Evolutionary conservation across 2,329 filamentous ascomycete genomes (phyloP).

Genomic region (Paracoccidioides brasiliensis): DNA sequence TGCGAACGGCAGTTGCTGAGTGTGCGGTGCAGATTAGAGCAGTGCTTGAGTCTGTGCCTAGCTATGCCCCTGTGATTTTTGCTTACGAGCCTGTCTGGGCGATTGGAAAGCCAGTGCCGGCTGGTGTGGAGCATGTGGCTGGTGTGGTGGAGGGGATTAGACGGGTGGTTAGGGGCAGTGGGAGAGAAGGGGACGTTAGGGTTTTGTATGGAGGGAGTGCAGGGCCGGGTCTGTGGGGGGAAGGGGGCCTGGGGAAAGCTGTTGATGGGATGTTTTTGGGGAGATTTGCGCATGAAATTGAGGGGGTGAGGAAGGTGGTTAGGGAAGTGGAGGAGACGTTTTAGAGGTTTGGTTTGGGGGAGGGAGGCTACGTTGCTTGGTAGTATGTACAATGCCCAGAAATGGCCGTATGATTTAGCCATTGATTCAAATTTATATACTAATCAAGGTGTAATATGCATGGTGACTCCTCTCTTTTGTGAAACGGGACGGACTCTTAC

Average conservation of each 20-base stretch:
- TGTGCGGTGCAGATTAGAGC: slow-evolving; percentile 52
- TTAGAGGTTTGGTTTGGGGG: not conserved
- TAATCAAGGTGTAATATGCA: too few relatives aligned
- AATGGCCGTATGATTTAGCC: too few relatives aligned
- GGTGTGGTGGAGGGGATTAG: slow-evolving; percentile 55
- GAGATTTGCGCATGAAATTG: slow-evolving; percentile 65
- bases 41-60: slow-evolving; percentile 48
- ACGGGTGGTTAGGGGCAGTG: slow-evolving; percentile 32
- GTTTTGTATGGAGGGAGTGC: slow-evolving; percentile 76
- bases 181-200: slow-evolving; percentile 46
- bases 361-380: not conserved
- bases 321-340: slow-evolving; percentile 48
- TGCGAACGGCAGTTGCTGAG: slow-evolving; percentile 50
- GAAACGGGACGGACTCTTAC: too few relatives aligned
- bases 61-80: slow-evolving; percentile 55
- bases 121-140: slow-evolving; percentile 58
- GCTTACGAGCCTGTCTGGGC: slow-evolving; percentile 88
- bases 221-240: slow-evolving; percentile 60
- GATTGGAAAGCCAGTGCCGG: slow-evolving; percentile 62
- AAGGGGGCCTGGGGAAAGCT: slow-evolving; percentile 12
- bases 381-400: too few relatives aligned
- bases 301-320: slow-evolving; percentile 58
- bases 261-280: slow-evolving; percentile 39
- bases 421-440: too few relatives aligned
- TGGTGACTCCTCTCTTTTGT: too few relatives aligned